Evolutionary conservation across 352 stramenopile genomes (phyloP).

Genomic region (Globisporangium radiosum): DNA sequence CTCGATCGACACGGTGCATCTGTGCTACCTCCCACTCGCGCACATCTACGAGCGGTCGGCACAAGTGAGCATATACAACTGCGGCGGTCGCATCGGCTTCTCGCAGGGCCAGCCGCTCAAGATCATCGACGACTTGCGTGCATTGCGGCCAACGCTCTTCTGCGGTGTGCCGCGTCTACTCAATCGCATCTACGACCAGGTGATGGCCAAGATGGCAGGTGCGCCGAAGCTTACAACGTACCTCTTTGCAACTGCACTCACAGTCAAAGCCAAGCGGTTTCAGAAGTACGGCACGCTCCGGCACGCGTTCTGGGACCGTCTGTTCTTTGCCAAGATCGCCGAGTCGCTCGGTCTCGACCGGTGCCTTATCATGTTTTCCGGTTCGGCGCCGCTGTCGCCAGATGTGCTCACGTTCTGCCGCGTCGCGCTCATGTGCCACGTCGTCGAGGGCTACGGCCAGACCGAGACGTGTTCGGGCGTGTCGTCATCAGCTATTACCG

Average conservation of each 20-base stretch:
- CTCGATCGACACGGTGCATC: conserved; percentile 74
- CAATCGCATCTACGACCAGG: conserved; percentile 96
- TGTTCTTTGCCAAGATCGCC: conserved; percentile 94
- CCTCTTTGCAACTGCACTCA: conserved; percentile 84
- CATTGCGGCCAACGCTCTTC: conserved; percentile 90
- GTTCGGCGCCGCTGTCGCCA: conserved; percentile 90
- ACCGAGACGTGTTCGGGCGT: conserved; percentile 91
- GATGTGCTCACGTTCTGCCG: conserved; percentile 93
- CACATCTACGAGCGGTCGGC: conserved; percentile 94
- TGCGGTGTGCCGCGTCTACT: conserved; percentile 91
- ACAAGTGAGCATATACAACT: conserved; percentile 48
- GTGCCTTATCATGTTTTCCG: conserved; percentile 89
- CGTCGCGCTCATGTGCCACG: conserved; percentile 79
- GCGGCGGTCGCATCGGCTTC: conserved; percentile 89
- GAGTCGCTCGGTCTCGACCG: conserved; percentile 81
- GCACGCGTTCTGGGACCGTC: conserved; percentile 88
- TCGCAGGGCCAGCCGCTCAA: conserved; percentile 86
- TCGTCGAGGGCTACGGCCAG: conserved; percentile 95
- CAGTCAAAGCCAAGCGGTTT: conserved; percentile 36
- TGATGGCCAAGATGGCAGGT: conserved; percentile 66
- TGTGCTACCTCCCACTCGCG: conserved; percentile 94
- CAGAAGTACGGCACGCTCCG: conserved; percentile 47
- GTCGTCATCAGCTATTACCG: conserved; percentile 41
- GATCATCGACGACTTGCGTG: conserved; percentile 90
- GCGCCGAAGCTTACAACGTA: conserved; percentile 65